phyloP scores from a whole-genome alignment of 2,329 filamentous ascomycete species.

The Aspergillus fijiensis region DNA sequence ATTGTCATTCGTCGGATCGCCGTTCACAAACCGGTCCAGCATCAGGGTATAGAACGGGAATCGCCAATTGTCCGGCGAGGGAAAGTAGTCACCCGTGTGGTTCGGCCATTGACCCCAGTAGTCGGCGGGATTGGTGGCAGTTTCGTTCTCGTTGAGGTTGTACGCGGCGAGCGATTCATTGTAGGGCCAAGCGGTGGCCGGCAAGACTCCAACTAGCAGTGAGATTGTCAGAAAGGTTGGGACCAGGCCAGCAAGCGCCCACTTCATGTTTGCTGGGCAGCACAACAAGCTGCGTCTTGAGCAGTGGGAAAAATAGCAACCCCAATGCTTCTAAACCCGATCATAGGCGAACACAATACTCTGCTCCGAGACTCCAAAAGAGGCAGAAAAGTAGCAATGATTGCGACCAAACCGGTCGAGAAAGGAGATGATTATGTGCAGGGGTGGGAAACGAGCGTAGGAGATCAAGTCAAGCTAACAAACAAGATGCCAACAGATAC shows the following conservation, averaged over 20 bases:
- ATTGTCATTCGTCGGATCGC: conserved; percentile 62
- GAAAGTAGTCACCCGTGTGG: conserved; percentile 46
- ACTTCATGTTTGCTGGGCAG: conserved; percentile 23
- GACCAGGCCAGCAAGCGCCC: conserved; percentile 20
- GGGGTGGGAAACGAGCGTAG: no score
- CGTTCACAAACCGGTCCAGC: conserved; percentile 63
- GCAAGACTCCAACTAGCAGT: background rate
- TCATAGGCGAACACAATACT: no score
- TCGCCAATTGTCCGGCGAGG: conserved; percentile 61
- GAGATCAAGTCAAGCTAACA: no score
- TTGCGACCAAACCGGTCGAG: no score
- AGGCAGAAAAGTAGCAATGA: no score
- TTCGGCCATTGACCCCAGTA: conserved; percentile 57
- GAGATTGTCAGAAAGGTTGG: conserved; percentile 23
- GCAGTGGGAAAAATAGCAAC: background rate
- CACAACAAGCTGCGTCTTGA: background rate
- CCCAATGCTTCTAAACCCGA: background rate
- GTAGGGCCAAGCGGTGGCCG: conserved; percentile 41
- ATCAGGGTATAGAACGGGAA: conserved; percentile 65
- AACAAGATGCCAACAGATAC: no score
- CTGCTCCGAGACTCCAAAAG: no score
- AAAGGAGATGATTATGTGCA: no score
- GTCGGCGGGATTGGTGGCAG: conserved; percentile 55
- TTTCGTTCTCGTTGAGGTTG: conserved; percentile 61
- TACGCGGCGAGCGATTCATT: conserved; percentile 51